Base-by-base conservation (phyloP, 495 filamentous ascomycete species). In the Usnea hakonensis region DNA sequence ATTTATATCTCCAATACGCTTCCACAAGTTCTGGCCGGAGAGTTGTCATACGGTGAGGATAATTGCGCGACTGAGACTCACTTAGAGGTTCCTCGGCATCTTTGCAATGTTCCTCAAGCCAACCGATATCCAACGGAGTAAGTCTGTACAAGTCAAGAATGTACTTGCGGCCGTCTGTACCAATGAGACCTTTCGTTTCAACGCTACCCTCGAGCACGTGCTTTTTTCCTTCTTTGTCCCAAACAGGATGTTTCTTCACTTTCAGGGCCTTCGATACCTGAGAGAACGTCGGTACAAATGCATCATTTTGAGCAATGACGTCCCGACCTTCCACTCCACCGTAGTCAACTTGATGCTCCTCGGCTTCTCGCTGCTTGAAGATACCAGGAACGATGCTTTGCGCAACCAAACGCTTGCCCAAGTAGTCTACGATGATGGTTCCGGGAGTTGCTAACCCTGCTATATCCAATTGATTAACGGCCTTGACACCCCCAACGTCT, bases 351-450 rank as follows among this genome's bases (percentile, higher is more conserved):
- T 97, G 95, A 74, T 94, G 90, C 82, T 97, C 93, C 53, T 92
- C 95, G 23, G 91, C 90, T 68, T 97, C 95, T 28, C 93, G 86
- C 76, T 97, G 95, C 76, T 96, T 96, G 84, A 99, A 99, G 70
- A 99, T 99, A 55, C 95, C 95, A 7, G 95, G 95, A 9, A 99
- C 95, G 64, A 99, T 97, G 69, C 90, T 96, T 78, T 99, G 95
- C 38, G 91, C 95, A 44, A 99, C 94, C 64, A 99, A 87, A 61
- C 95, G 90, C 79, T 94, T 96, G 55, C 95, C 95, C 32, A 97
- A 81, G 71, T 97, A 99, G 74, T 99, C 95, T 2, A 97, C 89
- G 13, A 97, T 91, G 21, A 97, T 89, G 23, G 95, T 99, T 44
- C 93, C 95, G 0, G 95, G 90, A 17, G 93, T 97, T 71, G 93